Evolutionary conservation across 305 asterid species (phyloP), one percentile per base, ranked within the genome.

Genomic region (Euphrasia arctica): DNA sequence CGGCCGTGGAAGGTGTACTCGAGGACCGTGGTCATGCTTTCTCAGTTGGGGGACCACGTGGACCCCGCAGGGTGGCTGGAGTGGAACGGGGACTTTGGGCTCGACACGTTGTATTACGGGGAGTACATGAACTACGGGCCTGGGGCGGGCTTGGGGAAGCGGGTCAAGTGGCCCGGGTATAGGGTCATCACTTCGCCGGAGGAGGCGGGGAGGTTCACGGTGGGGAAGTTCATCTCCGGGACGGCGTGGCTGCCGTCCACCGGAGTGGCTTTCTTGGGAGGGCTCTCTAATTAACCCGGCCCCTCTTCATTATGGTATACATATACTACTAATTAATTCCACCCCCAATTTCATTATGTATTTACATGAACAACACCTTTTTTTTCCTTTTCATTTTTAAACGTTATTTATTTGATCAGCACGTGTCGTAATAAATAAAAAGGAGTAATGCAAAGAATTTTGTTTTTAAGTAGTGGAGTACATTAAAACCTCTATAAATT

Each of bases 1-100:
- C 91, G 99, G 18, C 99, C 99, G 0, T 94, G 99, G 99, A 94
- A 94, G 72, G 5, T 91, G 79, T 94, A 88, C 71, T 83, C 99
- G 0, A 64, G 98, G 9, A 79, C 96, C 4, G 98, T 94, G 55
- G 77, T 74, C 78, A 72, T 94, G 96, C 75, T 80, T 8, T 86
- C 99, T 0, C 71, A 76, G 79, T 71, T 94, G 9, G 98, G 90
- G 0, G 96, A 88, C 63, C 97, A 88, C 58, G 62, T 94, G 13
- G 83, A 83, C 78, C 98, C 99, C 0, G 75, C 71, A 57, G 99
- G 99, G 2, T 94, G 97, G 95, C 76, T 94, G 9, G 95, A 87
- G 72, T 94, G 99, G 99, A 83, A 88, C n/a, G 71, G 81, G 0
- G 64, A 83, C 0, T 90, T 90, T 39, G 97, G 96, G 0, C 77